These are phyloP conservation scores for Fusarium begoniae DNA, from an alignment of 2,329 filamentous ascomycete genomes.

Conservation along the genomic window DNA sequence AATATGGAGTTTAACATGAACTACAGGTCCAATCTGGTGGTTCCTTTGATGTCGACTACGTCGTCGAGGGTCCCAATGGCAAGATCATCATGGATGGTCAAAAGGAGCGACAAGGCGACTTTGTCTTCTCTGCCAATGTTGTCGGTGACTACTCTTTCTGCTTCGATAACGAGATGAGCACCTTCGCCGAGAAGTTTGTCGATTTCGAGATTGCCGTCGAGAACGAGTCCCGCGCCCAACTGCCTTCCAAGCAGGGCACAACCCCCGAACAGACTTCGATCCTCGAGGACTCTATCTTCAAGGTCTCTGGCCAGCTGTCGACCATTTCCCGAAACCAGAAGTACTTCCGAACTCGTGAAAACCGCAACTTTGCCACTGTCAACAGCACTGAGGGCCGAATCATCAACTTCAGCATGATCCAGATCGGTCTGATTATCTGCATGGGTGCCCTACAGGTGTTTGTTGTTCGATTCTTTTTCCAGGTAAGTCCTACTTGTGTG, in stretches of 20 bases:
- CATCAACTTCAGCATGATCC: conserved; percentile 96
- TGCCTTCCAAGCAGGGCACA: conserved; percentile 89
- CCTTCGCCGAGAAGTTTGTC: conserved; percentile 95
- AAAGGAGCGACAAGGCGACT: conserved; percentile 96
- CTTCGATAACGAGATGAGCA: conserved; percentile 99
- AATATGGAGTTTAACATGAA: conserved; percentile 17
- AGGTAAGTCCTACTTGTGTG: conserved; percentile 60
- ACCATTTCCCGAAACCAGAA: conserved; percentile 98
- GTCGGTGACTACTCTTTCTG: conserved; percentile 94
- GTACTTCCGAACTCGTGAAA: conserved; percentile 98
- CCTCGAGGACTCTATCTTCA: conserved; percentile 94
- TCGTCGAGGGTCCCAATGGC: conserved; percentile 82
- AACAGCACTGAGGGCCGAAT: conserved; percentile 95
- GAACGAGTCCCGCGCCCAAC: conserved; percentile 82
- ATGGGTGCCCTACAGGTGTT: conserved; percentile 98
- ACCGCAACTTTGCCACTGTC: conserved; percentile 98
- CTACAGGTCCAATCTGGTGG: conserved; percentile 94
- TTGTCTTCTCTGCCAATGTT: conserved; percentile 93
- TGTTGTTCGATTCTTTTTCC: conserved; percentile 98
- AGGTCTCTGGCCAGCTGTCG: conserved; percentile 90
- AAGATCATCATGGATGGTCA: conserved; percentile 84
- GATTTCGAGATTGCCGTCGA: conserved; percentile 98
- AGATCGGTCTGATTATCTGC: conserved; percentile 87
- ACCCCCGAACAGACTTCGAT: conserved; percentile 87
- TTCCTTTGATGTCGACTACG: conserved; percentile 96